phyloP scores from a whole-genome alignment of 1,284 basidiomycete species.

The Sporisorium reilianum region DNA sequence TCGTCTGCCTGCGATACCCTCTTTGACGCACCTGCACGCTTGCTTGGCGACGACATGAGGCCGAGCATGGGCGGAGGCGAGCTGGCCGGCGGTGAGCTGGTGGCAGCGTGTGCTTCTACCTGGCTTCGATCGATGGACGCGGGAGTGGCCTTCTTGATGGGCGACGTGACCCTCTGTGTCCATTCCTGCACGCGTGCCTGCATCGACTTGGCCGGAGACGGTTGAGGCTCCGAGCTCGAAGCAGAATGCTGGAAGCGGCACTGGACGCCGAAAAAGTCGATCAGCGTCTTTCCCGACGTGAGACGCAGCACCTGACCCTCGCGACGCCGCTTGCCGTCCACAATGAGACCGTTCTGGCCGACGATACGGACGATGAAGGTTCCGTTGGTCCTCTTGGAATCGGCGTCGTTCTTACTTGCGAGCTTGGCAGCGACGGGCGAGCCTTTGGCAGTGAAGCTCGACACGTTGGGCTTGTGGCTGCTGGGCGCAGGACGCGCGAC shows the following conservation, averaged over 20 bases:
- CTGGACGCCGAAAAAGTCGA: conserved; percentile 65
- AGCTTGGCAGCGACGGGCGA: conserved; percentile 26
- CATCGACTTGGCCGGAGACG: conserved; percentile 32
- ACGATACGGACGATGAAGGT: conserved; percentile 63
- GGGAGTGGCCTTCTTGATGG: conserved; percentile 27
- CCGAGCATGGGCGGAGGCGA: conserved; percentile 33
- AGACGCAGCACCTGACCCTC: conserved; percentile 62
- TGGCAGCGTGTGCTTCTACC: conserved; percentile 2
- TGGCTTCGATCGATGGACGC: neutral
- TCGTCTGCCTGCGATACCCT: conserved; percentile 10
- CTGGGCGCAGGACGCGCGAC: conserved; percentile 13
- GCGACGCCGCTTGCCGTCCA: conserved; percentile 62
- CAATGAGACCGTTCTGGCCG: conserved; percentile 67
- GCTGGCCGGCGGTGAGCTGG: conserved; percentile 39
- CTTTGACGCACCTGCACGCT: conserved; percentile 12
- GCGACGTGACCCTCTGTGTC: conserved; percentile 40
- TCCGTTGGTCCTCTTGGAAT: conserved; percentile 28
- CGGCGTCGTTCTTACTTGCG: conserved; percentile 6
- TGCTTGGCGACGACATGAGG: conserved; percentile 22
- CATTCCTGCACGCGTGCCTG: conserved; percentile 22
- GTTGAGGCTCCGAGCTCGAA: conserved; percentile 20
- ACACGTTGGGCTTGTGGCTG: conserved; percentile 25
- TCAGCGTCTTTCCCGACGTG: conserved; percentile 41
- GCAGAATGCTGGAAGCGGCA: conserved; percentile 43
- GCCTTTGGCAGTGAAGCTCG: conserved; percentile 32